Percentiles rank a stretch among this genome's conserved stretches.
Evolutionary conservation across 2,329 filamentous ascomycete species (phyloP).

Genomic region (Rosellinia necatrix): DNA sequence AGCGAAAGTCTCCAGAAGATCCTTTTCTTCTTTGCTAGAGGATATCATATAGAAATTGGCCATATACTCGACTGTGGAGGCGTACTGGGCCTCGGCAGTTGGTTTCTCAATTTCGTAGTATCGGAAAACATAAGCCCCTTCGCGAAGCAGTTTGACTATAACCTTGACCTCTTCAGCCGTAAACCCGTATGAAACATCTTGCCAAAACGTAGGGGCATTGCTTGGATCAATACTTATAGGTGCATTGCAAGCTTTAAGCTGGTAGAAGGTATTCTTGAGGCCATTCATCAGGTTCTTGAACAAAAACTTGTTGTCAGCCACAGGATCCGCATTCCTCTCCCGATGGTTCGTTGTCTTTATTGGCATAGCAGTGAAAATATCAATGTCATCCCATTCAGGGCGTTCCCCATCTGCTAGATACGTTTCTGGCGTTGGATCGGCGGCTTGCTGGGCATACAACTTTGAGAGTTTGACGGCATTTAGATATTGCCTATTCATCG

Average conservation of each 20-base stretch:
- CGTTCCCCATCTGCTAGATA: slow-evolving; percentile 82
- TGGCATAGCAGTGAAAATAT: slow-evolving; percentile 94
- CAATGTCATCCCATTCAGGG: slow-evolving; percentile 96
- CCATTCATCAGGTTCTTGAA: slow-evolving; percentile 97
- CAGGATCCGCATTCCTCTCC: slow-evolving; percentile 86
- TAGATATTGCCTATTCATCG: slow-evolving; percentile 95
- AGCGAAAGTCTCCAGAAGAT: slow-evolving; percentile 94
- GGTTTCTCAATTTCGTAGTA: slow-evolving; percentile 94
- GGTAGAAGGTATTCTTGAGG: slow-evolving; percentile 94
- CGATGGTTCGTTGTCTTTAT: slow-evolving; percentile 94
- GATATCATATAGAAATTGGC: slow-evolving; percentile 94
- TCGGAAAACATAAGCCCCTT: slow-evolving; percentile 93
- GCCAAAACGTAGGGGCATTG: slow-evolving; percentile 87
- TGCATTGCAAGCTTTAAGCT: slow-evolving; percentile 88
- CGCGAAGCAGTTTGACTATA: slow-evolving; percentile 94
- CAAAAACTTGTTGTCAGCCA: slow-evolving; percentile 95
- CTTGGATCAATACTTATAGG: slow-evolving; percentile 71
- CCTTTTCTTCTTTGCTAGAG: slow-evolving; percentile 94
- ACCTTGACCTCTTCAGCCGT: slow-evolving; percentile 96
- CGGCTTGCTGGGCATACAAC: slow-evolving; percentile 72
- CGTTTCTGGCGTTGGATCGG: slow-evolving; percentile 67
- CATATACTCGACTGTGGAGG: slow-evolving; percentile 88
- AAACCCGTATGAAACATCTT: slow-evolving; percentile 94
- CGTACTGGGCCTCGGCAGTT: slow-evolving; percentile 70
- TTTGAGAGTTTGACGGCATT: slow-evolving; percentile 94